phyloP scores from a whole-genome alignment of 1,284 basidiomycete species.

The Heterobasidion occidentale region DNA sequence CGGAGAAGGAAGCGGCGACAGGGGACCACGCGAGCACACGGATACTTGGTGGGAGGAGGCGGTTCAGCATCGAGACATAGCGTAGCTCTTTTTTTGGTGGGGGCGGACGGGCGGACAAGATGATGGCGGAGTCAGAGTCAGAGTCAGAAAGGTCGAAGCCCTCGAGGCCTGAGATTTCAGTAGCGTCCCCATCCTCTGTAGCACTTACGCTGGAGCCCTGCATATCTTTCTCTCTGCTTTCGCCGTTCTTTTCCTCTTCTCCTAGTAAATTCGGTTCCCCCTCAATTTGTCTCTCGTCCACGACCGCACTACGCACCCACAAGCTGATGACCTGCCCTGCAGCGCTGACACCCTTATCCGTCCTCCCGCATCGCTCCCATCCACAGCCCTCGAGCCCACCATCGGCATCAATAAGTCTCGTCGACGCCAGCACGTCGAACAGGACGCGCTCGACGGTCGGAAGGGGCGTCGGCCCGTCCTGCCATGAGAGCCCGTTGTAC shows the following conservation, averaged over 20 bases:
- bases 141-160: slow-evolving; percentile 17
- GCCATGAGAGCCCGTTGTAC: slow-evolving; percentile 87
- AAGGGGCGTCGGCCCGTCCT: slow-evolving; percentile 58
- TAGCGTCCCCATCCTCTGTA: slow-evolving; percentile 4
- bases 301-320: slow-evolving; percentile 52
- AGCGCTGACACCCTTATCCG: slow-evolving; percentile 92
- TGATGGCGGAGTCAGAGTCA: slow-evolving; percentile 14
- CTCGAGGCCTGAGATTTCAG: slow-evolving; percentile 12
- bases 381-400: slow-evolving; percentile 80
- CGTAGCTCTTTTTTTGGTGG: slow-evolving; percentile 50
- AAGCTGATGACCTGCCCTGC: slow-evolving; percentile 92
- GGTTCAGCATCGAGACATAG: slow-evolving; percentile 81
- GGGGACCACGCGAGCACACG: slow-evolving; percentile 96
- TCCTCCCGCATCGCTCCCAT: slow-evolving; percentile 90
- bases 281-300: slow-evolving; percentile 6
- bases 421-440: slow-evolving; percentile 74
- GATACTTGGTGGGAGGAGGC: slow-evolving; percentile 85
- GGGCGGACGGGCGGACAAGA: slow-evolving; percentile 7
- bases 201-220: not conserved
- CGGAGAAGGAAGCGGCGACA: slow-evolving; percentile 74
- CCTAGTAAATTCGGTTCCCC: not conserved
- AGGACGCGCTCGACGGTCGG: slow-evolving; percentile 91
- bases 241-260: not conserved
- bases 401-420: slow-evolving; percentile 66
- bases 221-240: slow-evolving; percentile 21